Conservation (phyloP, 108 stramenopile species). For the Hondaea fermentalgiana region DNA sequence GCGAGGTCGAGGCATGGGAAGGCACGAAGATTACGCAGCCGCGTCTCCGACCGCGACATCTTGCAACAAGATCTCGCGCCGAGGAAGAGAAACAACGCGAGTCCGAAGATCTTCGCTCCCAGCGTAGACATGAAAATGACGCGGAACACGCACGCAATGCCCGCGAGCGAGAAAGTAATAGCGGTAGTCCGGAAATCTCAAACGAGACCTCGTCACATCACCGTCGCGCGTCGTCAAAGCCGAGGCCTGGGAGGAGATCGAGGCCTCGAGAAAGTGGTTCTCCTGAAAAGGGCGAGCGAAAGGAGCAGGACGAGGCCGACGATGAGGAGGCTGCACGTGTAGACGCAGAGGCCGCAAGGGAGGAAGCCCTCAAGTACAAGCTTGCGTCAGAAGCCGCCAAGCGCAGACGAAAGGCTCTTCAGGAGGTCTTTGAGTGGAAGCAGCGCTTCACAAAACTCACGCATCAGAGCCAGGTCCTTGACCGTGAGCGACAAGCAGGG, state of each 20-base stretch:
- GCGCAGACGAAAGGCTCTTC: not conserved
- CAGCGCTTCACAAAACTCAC: not conserved
- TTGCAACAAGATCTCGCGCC: not conserved
- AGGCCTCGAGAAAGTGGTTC: not conserved
- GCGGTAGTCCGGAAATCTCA: too few species aligned
- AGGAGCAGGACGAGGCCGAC: not conserved
- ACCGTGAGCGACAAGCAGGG: not conserved
- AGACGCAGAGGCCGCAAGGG: not conserved
- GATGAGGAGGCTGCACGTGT: not conserved
- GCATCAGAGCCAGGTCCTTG: not conserved
- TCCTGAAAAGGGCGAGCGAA: not conserved
- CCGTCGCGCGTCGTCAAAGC: too few species aligned
- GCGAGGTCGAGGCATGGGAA: not conserved
- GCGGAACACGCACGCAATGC: not conserved
- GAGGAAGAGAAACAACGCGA: not conserved
- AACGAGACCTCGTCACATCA: too few species aligned
- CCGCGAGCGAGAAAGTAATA: too few species aligned
- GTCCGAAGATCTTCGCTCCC: not conserved
- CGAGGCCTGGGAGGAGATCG: not conserved
- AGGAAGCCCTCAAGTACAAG: constrained; percentile 9
- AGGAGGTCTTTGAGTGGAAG: not conserved
- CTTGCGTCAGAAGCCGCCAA: not conserved
- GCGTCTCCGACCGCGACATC: not conserved
- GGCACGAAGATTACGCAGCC: not conserved
- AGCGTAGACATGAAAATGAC: not conserved